Conservation (phyloP, 2,329 filamentous ascomycete species). For the Pseudocercospora fuligena region DNA sequence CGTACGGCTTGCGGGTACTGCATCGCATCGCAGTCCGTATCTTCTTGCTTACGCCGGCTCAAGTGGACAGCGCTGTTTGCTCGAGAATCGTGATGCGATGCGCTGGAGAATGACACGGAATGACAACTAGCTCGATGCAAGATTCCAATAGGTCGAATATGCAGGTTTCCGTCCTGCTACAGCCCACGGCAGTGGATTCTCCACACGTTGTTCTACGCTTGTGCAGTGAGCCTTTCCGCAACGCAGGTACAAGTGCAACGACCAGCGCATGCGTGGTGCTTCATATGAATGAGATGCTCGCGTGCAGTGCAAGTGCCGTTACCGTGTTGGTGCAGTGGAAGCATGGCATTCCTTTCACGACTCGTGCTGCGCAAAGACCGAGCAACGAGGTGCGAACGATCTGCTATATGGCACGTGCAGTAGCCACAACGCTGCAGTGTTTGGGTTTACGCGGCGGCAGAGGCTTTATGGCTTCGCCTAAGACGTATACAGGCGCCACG, state of each 20-base stretch:
- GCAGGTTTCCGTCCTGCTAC: background rate
- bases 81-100: background rate
- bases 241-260: constrained; percentile 10
- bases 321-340: background rate
- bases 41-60: background rate
- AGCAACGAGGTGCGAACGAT: background rate
- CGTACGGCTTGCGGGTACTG: background rate
- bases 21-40: background rate
- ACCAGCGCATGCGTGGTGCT: constrained; percentile 1
- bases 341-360: constrained; percentile 2
- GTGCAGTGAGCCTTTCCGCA: background rate
- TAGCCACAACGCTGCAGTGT: background rate
- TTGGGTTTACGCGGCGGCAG: constrained; percentile 1
- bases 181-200: constrained; percentile 3
- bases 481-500: constrained; percentile 1
- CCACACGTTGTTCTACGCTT: background rate
- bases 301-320: background rate
- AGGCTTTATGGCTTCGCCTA: constrained; percentile 9
- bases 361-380: background rate
- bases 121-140: background rate
- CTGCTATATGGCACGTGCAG: background rate
- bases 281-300: background rate
- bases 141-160: constrained; percentile 3
- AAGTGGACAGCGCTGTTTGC: background rate
- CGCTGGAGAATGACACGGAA: background rate